Base-by-base conservation (phyloP, 2,329 filamentous ascomycete genomes). In the Paecilomyces formosus region DNA sequence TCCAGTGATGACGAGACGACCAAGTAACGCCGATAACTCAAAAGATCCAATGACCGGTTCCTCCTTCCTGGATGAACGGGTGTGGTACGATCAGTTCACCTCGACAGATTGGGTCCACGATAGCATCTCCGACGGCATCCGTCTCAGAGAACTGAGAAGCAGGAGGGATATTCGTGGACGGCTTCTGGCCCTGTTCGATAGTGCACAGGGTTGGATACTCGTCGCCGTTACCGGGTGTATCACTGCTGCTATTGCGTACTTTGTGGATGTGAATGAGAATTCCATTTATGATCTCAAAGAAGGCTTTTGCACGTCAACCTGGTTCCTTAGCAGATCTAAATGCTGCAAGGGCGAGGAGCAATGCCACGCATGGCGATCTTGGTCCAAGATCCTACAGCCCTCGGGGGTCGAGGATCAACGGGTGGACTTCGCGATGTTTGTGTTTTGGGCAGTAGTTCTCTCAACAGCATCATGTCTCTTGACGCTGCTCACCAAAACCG, bases 31-130 rank as follows among this genome's bases (percentile, higher is more conserved):
- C 7, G 61, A 65, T 2, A 59, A 86, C 82, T 66, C 78, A 80
- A 62, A 82, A 81, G 66, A 70, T 65, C 67, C 62, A 3, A 57
- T 76, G 57, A 89, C 87, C 67, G 77, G 81, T 33, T 87, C 85
- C 3, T 75, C 88, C 9, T 87, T 85, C 65, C 79, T 87, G 55
- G 90, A 97, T 69, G 92, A 97, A 65, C 87, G 94, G 60, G 89
- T 95, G 9, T 97, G 94, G 94, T 97, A 97, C 76, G 94, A 99
- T 78, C 94, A 99, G 75, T 96, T 96, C 69, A 96, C 92, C 5
- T 96, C 90, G 6, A 97, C 91, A 57, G 93, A 99, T 73, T 99
- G 94, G 94, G 92, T 99, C 0, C 93, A 96, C 71, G 94, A 99
- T 74, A 92, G 89, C 72, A 97, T 99, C 65, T 90, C 92, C 68